A percentile compares a stretch with the other conserved stretches of the same genome.
phyloP scores from a whole-genome alignment of 352 stramenopile genomes.

The Pythium biforme region DNA sequence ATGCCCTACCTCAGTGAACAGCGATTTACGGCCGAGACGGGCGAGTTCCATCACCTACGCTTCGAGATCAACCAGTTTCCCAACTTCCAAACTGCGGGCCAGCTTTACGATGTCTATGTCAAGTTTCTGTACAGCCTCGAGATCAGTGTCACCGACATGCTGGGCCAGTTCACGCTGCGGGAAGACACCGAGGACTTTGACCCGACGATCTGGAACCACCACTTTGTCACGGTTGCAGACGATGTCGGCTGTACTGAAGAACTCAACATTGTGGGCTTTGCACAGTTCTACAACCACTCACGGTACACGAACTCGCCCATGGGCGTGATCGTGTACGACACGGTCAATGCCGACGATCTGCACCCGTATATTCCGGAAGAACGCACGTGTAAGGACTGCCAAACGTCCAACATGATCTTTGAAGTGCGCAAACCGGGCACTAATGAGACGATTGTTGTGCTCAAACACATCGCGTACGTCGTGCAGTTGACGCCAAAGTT shows the following conservation, averaged over 20 bases:
- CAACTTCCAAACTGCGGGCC: slow-evolving; percentile 31
- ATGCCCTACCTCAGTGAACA: slow-evolving; percentile 12
- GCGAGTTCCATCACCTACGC: slow-evolving; percentile 9
- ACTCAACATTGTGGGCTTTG: slow-evolving; percentile 25
- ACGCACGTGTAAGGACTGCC: slow-evolving; percentile 17
- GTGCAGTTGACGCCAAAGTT: slow-evolving; percentile 6
- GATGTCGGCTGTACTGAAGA: slow-evolving; percentile 17
- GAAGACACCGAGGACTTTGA: slow-evolving; percentile 45
- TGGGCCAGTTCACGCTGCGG: slow-evolving; percentile 44
- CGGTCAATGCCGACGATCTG: slow-evolving; percentile 45
- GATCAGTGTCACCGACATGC: slow-evolving; percentile 45
- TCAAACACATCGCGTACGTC: slow-evolving; percentile 5
- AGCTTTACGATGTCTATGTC: slow-evolving; percentile 44
- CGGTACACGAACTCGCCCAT: slow-evolving; percentile 8
- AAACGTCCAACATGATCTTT: neutral
- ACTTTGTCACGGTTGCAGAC: slow-evolving; percentile 30
- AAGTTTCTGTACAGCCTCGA: slow-evolving; percentile 49
- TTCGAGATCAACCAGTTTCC: slow-evolving; percentile 33
- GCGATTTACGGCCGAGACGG: slow-evolving; percentile 5
- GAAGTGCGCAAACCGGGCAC: neutral
- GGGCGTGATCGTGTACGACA: slow-evolving; percentile 33
- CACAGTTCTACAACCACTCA: slow-evolving; percentile 31
- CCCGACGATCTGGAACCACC: slow-evolving; percentile 39
- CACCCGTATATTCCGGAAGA: slow-evolving; percentile 35
- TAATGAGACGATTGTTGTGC: neutral